Percentiles rank a stretch among this genome's conserved stretches.
Conservation (phyloP, 2,329 filamentous ascomycete genomes). For the Neurospora sp. region DNA sequence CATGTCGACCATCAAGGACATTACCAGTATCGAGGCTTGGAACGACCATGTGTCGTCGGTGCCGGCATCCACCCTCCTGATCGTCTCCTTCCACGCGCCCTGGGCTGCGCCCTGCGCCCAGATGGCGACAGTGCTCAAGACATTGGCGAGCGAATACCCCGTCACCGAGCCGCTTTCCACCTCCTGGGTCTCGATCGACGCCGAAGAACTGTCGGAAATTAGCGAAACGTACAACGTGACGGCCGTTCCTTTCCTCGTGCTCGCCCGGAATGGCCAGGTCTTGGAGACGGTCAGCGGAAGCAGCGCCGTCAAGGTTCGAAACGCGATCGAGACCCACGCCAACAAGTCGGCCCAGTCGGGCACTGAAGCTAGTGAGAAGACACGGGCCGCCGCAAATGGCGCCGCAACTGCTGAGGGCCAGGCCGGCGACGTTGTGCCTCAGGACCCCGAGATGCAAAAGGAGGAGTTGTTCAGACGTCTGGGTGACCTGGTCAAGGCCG, state of each 20-base stretch:
- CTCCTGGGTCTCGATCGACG: slow-evolving; percentile 83
- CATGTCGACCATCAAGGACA: slow-evolving; percentile 71
- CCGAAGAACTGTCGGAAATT: slow-evolving; percentile 86
- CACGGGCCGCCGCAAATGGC: slow-evolving; percentile 24
- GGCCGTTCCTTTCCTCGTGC: slow-evolving; percentile 83
- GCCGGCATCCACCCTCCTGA: slow-evolving; percentile 59
- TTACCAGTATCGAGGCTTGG: slow-evolving; percentile 67
- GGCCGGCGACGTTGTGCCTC: slow-evolving; percentile 22
- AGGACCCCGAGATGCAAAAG: slow-evolving; percentile 52
- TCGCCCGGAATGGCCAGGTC: slow-evolving; percentile 64
- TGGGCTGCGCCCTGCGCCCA: slow-evolving; percentile 96
- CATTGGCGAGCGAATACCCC: slow-evolving; percentile 79
- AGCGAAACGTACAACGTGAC: slow-evolving; percentile 90
- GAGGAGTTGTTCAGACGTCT: slow-evolving; percentile 79
- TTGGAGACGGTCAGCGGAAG: slow-evolving; percentile 83
- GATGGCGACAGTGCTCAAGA: slow-evolving; percentile 78
- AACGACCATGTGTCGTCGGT: slow-evolving; percentile 55
- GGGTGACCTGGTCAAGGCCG: slow-evolving; percentile 79
- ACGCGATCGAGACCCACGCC: slow-evolving; percentile 75
- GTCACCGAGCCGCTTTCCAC: slow-evolving; percentile 54
- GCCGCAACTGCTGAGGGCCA: slow-evolving; percentile 27
- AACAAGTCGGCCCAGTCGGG: slow-evolving; percentile 31
- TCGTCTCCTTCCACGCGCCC: slow-evolving; percentile 91
- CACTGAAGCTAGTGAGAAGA: slow-evolving; percentile 25
- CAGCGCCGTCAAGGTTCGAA: slow-evolving; percentile 75